A percentile compares a stretch with the other conserved stretches of the same genome.
These are phyloP conservation scores for Diplocarpon mali DNA, from an alignment of 2,329 filamentous ascomycete genomes.

Conservation along the genomic window DNA sequence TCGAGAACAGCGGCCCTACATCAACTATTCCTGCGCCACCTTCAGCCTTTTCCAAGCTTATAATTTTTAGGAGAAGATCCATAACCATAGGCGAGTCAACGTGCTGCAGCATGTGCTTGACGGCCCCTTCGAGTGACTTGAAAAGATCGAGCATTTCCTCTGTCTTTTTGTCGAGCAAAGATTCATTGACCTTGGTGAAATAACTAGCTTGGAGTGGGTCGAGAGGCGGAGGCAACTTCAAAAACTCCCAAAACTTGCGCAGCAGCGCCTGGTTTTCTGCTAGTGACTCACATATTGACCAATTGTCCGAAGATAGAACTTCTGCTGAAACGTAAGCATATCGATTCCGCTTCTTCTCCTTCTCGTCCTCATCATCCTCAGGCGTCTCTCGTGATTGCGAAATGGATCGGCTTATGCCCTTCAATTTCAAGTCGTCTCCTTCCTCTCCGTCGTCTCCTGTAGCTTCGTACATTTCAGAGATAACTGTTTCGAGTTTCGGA, in stretches of 20 bases:
- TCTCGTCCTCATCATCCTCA: conserved; percentile 55
- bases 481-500: conserved; percentile 52
- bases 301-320: conserved; percentile 88
- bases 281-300: conserved; percentile 89
- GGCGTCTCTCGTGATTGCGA: conserved; percentile 38
- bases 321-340: conserved; percentile 92
- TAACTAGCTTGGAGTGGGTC: conserved; percentile 93
- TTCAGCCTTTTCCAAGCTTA: conserved; percentile 87
- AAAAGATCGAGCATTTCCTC: conserved; percentile 92
- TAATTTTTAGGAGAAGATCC: conserved; percentile 93
- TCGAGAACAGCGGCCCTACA: conserved; percentile 39
- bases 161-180: conserved; percentile 95
- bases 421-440: conserved; percentile 39
- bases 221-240: conserved; percentile 72
- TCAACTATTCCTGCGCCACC: conserved; percentile 89
- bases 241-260: conserved; percentile 81
- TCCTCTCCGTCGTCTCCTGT: conserved; percentile 39
- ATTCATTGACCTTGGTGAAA: conserved; percentile 97
- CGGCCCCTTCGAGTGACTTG: conserved; percentile 69
- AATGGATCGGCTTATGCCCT: conserved; percentile 36
- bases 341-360: conserved; percentile 82
- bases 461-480: conserved; percentile 25
- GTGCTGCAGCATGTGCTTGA: conserved; percentile 79
- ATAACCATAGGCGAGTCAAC: conserved; percentile 98
- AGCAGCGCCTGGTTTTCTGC: conserved; percentile 74